A percentile compares a stretch with the other conserved stretches of the same genome.
phyloP scores from a whole-genome alignment of 2,329 filamentous ascomycete species.

The Pyrenophora graminea region DNA sequence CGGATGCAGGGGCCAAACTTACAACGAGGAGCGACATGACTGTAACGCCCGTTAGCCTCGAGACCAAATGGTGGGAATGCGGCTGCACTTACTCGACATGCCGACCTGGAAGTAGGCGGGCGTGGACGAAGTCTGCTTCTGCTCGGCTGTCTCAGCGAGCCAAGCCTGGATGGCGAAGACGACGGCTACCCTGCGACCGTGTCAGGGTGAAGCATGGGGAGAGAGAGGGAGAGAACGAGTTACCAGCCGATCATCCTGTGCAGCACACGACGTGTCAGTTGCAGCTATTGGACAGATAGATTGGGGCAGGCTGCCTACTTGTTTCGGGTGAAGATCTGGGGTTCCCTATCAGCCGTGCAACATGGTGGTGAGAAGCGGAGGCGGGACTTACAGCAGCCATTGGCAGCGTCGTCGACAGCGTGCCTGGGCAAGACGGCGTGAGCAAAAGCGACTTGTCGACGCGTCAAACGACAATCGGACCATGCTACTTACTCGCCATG shows the following conservation, averaged over 20 bases:
- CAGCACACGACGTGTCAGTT: slow-evolving; percentile 25
- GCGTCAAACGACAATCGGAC: neutral
- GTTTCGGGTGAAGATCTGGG: slow-evolving; percentile 84
- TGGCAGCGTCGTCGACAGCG: slow-evolving; percentile 77
- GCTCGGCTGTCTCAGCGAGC: slow-evolving; percentile 73
- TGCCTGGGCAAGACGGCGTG: slow-evolving; percentile 49
- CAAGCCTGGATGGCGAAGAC: slow-evolving; percentile 76
- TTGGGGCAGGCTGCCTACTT: slow-evolving; percentile 57
- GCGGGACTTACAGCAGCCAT: slow-evolving; percentile 75
- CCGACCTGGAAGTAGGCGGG: slow-evolving; percentile 75
- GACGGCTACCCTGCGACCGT: slow-evolving; percentile 65
- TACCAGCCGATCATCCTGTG: slow-evolving; percentile 67
- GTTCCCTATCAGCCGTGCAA: slow-evolving; percentile 35
- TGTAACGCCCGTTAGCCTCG: slow-evolving; percentile 22
- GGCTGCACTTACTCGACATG: slow-evolving; percentile 69
- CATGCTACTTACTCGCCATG: slow-evolving; percentile 64
- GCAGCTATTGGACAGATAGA: slow-evolving; percentile 10
- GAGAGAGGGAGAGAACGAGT: slow-evolving; percentile 23
- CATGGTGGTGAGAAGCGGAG: slow-evolving; percentile 9
- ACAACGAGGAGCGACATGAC: slow-evolving; percentile 54
- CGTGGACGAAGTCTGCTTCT: slow-evolving; percentile 66
- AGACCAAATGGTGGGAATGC: neutral
- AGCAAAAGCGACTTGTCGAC: neutral
- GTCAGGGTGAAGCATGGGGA: slow-evolving; percentile 14
- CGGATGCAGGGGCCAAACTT: slow-evolving; percentile 27